Evolutionary conservation across 192 early-diverging fungal species (phyloP).

Genomic region (Coemansia sp.): DNA sequence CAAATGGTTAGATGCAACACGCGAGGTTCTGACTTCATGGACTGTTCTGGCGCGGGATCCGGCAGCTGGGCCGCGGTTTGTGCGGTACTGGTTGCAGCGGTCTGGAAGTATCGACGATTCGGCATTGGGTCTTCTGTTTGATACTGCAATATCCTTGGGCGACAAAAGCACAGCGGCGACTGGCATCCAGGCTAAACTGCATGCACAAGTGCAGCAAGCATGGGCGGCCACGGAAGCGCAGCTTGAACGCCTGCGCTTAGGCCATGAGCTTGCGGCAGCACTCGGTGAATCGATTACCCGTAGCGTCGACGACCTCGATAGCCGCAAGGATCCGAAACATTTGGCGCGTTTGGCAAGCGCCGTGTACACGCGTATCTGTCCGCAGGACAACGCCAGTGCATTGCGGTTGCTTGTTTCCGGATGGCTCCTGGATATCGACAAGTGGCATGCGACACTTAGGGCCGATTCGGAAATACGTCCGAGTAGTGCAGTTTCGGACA

Average conservation of each 20-base stretch:
- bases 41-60: slow-evolving; percentile 26
- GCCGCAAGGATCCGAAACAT: slow-evolving; percentile 22
- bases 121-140: slow-evolving; percentile 39
- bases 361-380: slow-evolving; percentile 29
- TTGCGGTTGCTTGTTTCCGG: slow-evolving; percentile 9
- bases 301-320: slow-evolving; percentile 15
- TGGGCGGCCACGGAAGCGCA: slow-evolving; percentile 40
- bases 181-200: slow-evolving; percentile 1
- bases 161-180: neutral
- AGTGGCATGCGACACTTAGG: slow-evolving; percentile 8
- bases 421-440: slow-evolving; percentile 30
- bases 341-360: slow-evolving; percentile 39
- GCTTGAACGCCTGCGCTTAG: slow-evolving; percentile 14
- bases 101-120: slow-evolving; percentile 20
- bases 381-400: slow-evolving; percentile 15
- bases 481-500: neutral
- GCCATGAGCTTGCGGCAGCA: slow-evolving; percentile 29
- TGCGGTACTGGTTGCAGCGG: slow-evolving; percentile 31
- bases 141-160: slow-evolving; percentile 17
- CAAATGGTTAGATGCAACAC: slow-evolving; percentile 14
- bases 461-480: slow-evolving; percentile 12
- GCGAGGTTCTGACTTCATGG: slow-evolving; percentile 38
- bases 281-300: slow-evolving; percentile 27
- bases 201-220: slow-evolving; percentile 23
- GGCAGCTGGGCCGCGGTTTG: slow-evolving; percentile 31